Evolutionary conservation across 345 rosid genomes (phyloP), one percentile per base, ranked within the genome.

Genomic region (Camelina sativa): DNA sequence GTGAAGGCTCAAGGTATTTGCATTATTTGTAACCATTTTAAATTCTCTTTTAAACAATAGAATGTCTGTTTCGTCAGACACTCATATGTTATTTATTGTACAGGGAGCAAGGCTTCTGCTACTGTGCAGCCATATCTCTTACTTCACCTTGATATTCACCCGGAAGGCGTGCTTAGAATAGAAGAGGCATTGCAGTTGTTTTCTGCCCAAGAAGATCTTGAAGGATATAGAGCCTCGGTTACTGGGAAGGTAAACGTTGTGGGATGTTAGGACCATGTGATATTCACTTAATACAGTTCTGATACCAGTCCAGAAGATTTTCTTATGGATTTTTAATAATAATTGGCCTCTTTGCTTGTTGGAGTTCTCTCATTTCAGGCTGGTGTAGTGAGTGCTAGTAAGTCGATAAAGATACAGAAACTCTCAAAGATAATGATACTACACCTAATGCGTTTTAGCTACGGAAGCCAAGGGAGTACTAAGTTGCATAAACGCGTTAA

Each of bases 391-490:
- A 80, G 86, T 79, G 99, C 99, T 37, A 90, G 80, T 61, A 95
- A 95, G 83, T 86, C 86, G 6, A 82, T 89, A 62, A 81, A 90
- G 85, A 95, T 95, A 76, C 89, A 87, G 80, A 85, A 82, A 15
- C 96, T 89, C 64, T 86, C 99, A 9, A 90, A 88, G 85, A 80
- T 95, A 78, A 81, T 95, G 93, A 90, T 95, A 76, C 81, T 95
- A 84, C 99, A 95, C 77, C 81, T 95, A 34, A 92, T 83, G 96
- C 97, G 99, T 11, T 95, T 95, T 80, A 81, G 90, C 76, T 95
- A 92, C 67, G 99, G 94, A 80, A 89, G 81, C 79, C 91, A 86
- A 79, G 98, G 99, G 73, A 92, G 98, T 82, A 82, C 98, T 34
- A 95, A 95, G 84, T 60, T 95, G 81, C 89, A 82, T 68, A 95